phyloP scores from a whole-genome alignment of 495 filamentous ascomycete genomes.

The Podospora didyma region DNA sequence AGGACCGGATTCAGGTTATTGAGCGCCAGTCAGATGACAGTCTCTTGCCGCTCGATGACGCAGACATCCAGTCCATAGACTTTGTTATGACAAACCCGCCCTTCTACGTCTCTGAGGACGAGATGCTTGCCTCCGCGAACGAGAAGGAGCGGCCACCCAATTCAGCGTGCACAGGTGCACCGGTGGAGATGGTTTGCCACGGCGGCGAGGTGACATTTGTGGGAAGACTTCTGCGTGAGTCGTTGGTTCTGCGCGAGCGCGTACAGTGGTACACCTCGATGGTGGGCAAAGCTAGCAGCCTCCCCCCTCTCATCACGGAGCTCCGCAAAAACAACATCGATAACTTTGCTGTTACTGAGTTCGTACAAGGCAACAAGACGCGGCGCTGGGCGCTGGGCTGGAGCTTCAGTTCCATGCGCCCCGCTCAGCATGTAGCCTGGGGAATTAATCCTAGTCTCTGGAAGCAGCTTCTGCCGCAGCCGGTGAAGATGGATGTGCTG shows the following conservation, averaged over 20 bases:
- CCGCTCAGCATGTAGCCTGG: conserved; percentile 55
- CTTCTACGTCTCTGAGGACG: conserved; percentile 73
- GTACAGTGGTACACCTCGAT: conserved; percentile 90
- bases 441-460: conserved; percentile 49
- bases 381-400: conserved; percentile 84
- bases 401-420: conserved; percentile 71
- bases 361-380: conserved; percentile 77
- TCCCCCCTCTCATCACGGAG: conserved; percentile 57
- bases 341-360: conserved; percentile 81
- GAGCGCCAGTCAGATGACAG: conserved; percentile 45
- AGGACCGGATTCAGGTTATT: conserved; percentile 61
- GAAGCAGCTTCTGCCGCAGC: conserved; percentile 55
- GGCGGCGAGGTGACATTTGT: conserved; percentile 86
- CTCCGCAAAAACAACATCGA: conserved; percentile 55
- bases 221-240: conserved; percentile 69
- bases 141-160: conserved; percentile 65
- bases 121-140: conserved; percentile 61
- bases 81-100: conserved; percentile 96
- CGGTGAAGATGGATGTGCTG: conserved; percentile 42
- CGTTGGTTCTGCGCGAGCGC: conserved; percentile 50
- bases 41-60: conserved; percentile 58
- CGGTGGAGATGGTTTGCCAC: conserved; percentile 79
- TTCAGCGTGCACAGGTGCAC: conserved; percentile 77
- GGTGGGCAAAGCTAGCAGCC: conserved; percentile 77
- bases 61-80: conserved; percentile 60